Conservation (phyloP, 768 basidiomycete species). For the Naganishia randhawae region DNA sequence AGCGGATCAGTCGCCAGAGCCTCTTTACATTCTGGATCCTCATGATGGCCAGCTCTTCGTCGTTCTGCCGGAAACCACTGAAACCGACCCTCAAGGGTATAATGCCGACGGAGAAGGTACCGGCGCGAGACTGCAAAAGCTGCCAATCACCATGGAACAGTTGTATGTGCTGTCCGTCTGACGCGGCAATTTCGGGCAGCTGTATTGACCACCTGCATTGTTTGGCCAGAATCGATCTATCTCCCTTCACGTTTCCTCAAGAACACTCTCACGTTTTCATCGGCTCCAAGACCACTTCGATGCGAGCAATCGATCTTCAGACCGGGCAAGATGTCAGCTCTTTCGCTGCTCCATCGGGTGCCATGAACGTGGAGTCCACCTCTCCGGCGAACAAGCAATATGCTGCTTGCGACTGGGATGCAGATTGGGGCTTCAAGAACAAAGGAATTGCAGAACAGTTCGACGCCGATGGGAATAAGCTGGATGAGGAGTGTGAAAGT, state of each 20-base stretch:
- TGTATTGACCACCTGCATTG: background rate
- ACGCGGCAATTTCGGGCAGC: background rate
- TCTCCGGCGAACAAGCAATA: background rate
- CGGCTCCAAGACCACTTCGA: slow-evolving; percentile 82
- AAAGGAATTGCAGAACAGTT: background rate
- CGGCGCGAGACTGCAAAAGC: slow-evolving; percentile 61
- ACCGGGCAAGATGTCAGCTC: slow-evolving; percentile 48
- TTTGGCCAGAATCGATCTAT: slow-evolving; percentile 64
- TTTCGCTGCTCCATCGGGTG: slow-evolving; percentile 34
- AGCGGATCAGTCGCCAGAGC: slow-evolving; percentile 56
- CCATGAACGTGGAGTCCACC: background rate
- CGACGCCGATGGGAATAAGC: slow-evolving; percentile 52
- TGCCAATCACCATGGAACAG: slow-evolving; percentile 87
- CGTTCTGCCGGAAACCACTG: slow-evolving; percentile 56
- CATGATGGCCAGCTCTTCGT: slow-evolving; percentile 91
- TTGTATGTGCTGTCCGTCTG: slow-evolving; percentile 52
- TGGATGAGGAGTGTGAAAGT: slow-evolving; percentile 53
- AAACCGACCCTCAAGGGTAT: slow-evolving; percentile 28
- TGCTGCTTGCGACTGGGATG: slow-evolving; percentile 32
- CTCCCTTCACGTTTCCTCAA: slow-evolving; percentile 71
- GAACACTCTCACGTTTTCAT: slow-evolving; percentile 73
- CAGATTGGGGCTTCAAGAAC: slow-evolving; percentile 19
- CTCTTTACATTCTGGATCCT: slow-evolving; percentile 86
- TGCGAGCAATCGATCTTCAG: slow-evolving; percentile 53
- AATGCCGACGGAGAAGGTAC: slow-evolving; percentile 51